These are phyloP conservation scores for Lipomyces anomalus DNA, from an alignment of 805 yeast genomes.

Conservation along the genomic window DNA sequence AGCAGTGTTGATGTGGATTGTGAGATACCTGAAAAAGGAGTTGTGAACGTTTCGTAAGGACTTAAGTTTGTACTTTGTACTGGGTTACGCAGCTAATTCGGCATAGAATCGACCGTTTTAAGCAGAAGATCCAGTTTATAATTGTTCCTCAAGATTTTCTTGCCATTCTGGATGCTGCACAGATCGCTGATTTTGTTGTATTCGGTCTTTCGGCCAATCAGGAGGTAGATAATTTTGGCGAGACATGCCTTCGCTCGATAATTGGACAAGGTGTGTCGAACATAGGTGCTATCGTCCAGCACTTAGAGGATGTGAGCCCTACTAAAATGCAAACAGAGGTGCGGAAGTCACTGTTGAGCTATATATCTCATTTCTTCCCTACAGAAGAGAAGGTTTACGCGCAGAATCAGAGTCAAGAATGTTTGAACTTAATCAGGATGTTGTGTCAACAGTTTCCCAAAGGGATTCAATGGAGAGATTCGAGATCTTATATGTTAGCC, in stretches of 20 bases:
- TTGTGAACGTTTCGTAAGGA: constrained; percentile 6
- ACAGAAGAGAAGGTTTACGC: constrained; percentile 70
- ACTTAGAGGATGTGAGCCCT: constrained; percentile 60
- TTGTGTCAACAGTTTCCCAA: constrained; percentile 84
- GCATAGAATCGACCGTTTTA: constrained; percentile 52
- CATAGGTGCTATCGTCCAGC: constrained; percentile 71
- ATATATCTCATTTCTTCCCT: constrained; percentile 72
- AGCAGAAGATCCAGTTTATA: constrained; percentile 63
- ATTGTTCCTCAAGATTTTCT: constrained; percentile 69
- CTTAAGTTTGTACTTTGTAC: too few relatives aligned
- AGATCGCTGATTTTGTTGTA: constrained; percentile 80
- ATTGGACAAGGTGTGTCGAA: constrained; percentile 90
- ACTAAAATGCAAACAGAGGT: constrained; percentile 71
- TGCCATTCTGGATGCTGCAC: constrained; percentile 76
- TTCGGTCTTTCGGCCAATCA: constrained; percentile 82
- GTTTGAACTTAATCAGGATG: constrained; percentile 63
- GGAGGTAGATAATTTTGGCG: constrained; percentile 83
- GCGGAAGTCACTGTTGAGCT: constrained; percentile 57
- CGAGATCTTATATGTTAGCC: constrained; percentile 82
- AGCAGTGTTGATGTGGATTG: constrained; percentile 23
- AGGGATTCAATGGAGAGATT: constrained; percentile 84
- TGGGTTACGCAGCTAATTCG: constrained; percentile 37
- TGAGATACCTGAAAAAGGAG: constrained; percentile 13
- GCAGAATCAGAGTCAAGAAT: constrained; percentile 61
- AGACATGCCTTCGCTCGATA: constrained; percentile 79